Conservation (phyloP, 106 monocot genomes). For the Apostasia ramifera region DNA sequence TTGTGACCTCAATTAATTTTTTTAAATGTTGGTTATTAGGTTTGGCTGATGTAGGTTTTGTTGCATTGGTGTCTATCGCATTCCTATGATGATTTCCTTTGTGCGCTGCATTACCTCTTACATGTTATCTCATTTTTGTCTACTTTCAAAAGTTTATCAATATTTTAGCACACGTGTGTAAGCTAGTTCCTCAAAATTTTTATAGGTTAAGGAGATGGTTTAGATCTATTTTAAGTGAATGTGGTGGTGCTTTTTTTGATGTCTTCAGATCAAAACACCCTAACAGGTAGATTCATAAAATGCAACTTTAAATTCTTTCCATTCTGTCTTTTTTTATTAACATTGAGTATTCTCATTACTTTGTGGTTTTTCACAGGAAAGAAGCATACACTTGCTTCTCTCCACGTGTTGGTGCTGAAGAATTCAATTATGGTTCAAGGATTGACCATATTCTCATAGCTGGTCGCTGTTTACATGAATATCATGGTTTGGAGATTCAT, state of each 20-base stretch:
- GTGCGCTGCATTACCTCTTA: too few species aligned
- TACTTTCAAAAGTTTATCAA: too few species aligned
- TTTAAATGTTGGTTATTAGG: too few species aligned
- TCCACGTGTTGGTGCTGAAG: constrained; percentile 71
- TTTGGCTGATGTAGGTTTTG: too few species aligned
- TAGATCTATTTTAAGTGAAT: constrained; percentile 54
- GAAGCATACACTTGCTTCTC: constrained; percentile 85
- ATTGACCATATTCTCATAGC: constrained; percentile 92
- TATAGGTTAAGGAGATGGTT: constrained; percentile 74
- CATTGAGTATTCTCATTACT: too few species aligned
- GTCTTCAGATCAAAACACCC: constrained; percentile 73
- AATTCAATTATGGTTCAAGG: constrained; percentile 91
- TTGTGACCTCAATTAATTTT: too few species aligned
- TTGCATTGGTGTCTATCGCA: too few species aligned
- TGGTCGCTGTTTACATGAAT: constrained; percentile 73
- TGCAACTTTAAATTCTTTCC: neutral
- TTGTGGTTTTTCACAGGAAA: constrained; percentile 32
- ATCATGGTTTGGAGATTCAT: constrained; percentile 39
- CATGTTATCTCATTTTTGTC: too few species aligned
- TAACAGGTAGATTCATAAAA: constrained; percentile 31
- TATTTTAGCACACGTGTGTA: neutral
- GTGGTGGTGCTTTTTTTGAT: constrained; percentile 65
- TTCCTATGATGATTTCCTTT: too few species aligned
- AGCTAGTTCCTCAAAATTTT: neutral
- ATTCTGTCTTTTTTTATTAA: neutral